These are phyloP conservation scores for Hypseocharis bilobata DNA, from an alignment of 441 rosid genomes.

Conservation along the genomic window DNA sequence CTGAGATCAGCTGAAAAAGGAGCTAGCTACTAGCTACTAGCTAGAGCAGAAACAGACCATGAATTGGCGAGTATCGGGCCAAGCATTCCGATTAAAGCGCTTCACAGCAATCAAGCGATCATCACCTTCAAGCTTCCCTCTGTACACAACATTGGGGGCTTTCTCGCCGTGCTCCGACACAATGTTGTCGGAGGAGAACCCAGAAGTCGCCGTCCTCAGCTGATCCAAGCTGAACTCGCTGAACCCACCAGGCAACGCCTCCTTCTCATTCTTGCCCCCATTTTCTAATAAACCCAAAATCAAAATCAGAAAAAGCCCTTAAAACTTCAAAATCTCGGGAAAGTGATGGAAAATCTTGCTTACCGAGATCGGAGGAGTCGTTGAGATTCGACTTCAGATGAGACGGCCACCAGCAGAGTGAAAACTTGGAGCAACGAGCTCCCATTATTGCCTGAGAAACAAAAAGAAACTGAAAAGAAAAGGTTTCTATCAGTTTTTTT, in stretches of 20 bases:
- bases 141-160: slow-evolving; percentile 60
- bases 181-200: slow-evolving; percentile 46
- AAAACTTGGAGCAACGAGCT: slow-evolving; percentile 78
- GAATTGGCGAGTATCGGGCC: slow-evolving; percentile 72
- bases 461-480: slow-evolving; percentile 1
- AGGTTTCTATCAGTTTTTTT: slow-evolving; percentile 19
- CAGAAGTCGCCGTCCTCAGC: slow-evolving; percentile 32
- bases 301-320: not conserved
- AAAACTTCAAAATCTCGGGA: slow-evolving; percentile 23
- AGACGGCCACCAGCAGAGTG: slow-evolving; percentile 80
- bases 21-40: too few species aligned
- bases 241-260: slow-evolving; percentile 12
- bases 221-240: slow-evolving; percentile 19
- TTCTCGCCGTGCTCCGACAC: slow-evolving; percentile 73
- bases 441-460: slow-evolving; percentile 42
- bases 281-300: slow-evolving; percentile 10
- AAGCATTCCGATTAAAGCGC: slow-evolving; percentile 55
- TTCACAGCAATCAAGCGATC: slow-evolving; percentile 50
- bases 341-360: slow-evolving; percentile 26
- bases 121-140: slow-evolving; percentile 54
- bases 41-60: slow-evolving; percentile 36
- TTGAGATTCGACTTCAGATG: slow-evolving; percentile 55
- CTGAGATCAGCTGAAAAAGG: too few species aligned
- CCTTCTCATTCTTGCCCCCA: slow-evolving; percentile 4
- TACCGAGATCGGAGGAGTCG: slow-evolving; percentile 66